phyloP scores from a whole-genome alignment of 495 filamentous ascomycete genomes.

The Aspergillus mulundensis region DNA sequence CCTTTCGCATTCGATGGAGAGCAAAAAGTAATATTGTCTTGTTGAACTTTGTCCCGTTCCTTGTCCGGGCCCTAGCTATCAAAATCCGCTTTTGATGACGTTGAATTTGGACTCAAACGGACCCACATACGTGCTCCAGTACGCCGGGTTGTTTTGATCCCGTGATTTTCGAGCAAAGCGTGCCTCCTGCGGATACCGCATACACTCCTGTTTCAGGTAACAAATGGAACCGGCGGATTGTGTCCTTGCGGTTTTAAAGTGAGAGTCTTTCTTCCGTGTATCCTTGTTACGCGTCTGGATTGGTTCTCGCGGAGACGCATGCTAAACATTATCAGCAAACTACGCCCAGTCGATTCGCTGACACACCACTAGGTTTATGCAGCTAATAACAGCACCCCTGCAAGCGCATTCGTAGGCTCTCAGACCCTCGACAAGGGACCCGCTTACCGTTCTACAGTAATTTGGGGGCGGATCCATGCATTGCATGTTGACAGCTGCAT shows the following conservation, averaged over 20 bases:
- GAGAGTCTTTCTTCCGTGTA: constrained; percentile 22
- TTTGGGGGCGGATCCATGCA: constrained; percentile 28
- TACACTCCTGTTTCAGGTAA: constrained; percentile 26
- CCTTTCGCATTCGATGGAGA: constrained; percentile 11
- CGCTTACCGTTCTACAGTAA: constrained; percentile 19
- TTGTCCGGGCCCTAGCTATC: neutral
- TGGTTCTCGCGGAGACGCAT: constrained; percentile 26
- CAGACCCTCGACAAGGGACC: constrained; percentile 9
- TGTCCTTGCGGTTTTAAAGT: constrained; percentile 28
- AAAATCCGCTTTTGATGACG: constrained; percentile 25
- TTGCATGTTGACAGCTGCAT: constrained; percentile 27
- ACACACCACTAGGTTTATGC: constrained; percentile 30
- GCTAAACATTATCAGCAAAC: constrained; percentile 25
- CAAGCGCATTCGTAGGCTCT: constrained; percentile 11
- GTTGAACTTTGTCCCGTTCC: neutral
- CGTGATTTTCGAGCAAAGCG: constrained; percentile 42
- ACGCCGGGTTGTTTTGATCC: constrained; percentile 38
- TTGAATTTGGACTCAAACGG: constrained; percentile 42
- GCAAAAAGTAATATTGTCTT: constrained; percentile 5
- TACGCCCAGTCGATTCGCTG: constrained; percentile 30
- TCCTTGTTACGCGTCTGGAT: constrained; percentile 24
- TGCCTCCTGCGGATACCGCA: constrained; percentile 38
- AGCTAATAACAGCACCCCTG: constrained; percentile 28
- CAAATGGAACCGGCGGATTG: constrained; percentile 34
- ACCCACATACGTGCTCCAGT: constrained; percentile 42